phyloP scores from a whole-genome alignment of 2,329 filamentous ascomycete species.

The Fusarium aywerte region DNA sequence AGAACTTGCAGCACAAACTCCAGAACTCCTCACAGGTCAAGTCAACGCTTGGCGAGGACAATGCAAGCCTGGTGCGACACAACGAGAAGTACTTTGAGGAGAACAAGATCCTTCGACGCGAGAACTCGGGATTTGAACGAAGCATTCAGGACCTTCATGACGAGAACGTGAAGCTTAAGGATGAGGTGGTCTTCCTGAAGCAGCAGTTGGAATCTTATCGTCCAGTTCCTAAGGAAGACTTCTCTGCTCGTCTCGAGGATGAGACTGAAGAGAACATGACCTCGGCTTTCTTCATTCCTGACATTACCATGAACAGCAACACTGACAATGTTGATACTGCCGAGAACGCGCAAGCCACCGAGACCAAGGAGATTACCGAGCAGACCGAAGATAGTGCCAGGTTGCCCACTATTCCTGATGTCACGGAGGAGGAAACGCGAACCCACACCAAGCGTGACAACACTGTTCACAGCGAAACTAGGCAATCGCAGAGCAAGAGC shows the following conservation, averaged over 20 bases:
- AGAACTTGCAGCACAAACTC: conserved; percentile 54
- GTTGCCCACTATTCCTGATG: conserved; percentile 43
- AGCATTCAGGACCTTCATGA: conserved; percentile 59
- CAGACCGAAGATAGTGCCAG: conserved; percentile 50
- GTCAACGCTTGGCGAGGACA: conserved; percentile 60
- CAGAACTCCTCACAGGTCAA: conserved; percentile 57
- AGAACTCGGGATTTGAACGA: conserved; percentile 61
- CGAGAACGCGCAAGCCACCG: conserved; percentile 50
- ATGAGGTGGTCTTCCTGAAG: conserved; percentile 59
- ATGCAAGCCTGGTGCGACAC: conserved; percentile 63
- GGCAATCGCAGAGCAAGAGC: conserved; percentile 45
- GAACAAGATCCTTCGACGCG: conserved; percentile 60
- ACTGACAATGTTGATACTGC: conserved; percentile 28
- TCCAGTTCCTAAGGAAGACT: conserved; percentile 52
- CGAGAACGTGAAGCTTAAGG: conserved; percentile 59
- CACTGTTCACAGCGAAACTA: conserved; percentile 46
- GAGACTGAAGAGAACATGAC: conserved; percentile 65
- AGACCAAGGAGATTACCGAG: conserved; percentile 49
- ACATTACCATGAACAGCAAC: conserved; percentile 64
- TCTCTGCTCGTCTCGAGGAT: conserved; percentile 50
- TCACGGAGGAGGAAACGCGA: conserved; percentile 46
- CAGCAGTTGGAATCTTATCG: conserved; percentile 58
- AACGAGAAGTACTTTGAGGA: conserved; percentile 66
- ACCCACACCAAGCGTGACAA: conserved; percentile 47
- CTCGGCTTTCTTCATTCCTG: conserved; percentile 67